Evolutionary conservation across 306 rosid species (phyloP).

Genomic region (Lathyrus tuberosus): DNA sequence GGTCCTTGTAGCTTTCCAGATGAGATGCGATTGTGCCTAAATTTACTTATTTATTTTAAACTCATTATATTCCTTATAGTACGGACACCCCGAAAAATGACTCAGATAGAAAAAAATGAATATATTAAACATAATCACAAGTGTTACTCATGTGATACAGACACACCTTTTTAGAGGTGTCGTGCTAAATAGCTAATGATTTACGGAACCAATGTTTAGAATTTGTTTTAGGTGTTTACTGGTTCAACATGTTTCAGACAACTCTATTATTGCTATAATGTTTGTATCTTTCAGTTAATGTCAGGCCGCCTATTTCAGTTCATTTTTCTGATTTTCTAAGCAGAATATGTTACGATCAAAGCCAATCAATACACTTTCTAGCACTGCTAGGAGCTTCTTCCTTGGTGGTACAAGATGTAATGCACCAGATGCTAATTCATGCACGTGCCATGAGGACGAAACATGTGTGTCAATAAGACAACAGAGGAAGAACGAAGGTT

Average conservation of each 20-base stretch:
- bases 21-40: not conserved
- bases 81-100: too few relatives aligned
- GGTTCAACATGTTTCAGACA: not conserved
- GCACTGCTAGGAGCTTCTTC: slow-evolving; percentile 76
- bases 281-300: slow-evolving; percentile 11
- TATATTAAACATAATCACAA: too few relatives aligned
- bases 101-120: too few relatives aligned
- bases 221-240: not conserved
- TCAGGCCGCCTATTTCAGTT: not conserved
- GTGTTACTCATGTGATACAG: too few relatives aligned
- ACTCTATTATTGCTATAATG: not conserved
- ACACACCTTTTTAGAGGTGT: too few relatives aligned
- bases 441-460: slow-evolving; percentile 85
- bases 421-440: slow-evolving; percentile 73
- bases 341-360: slow-evolving; percentile 83
- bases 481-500: slow-evolving; percentile 49
- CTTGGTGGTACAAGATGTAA: slow-evolving; percentile 72
- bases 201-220: not conserved
- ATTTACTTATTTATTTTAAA: not conserved
- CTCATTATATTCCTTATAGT: not conserved
- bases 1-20: not conserved
- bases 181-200: too few relatives aligned
- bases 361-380: slow-evolving; percentile 73
- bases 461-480: slow-evolving; percentile 63
- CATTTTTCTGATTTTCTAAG: slow-evolving; percentile 24